A percentile compares a stretch with the other conserved stretches of the same genome.
phyloP scores from a whole-genome alignment of 2,329 filamentous ascomycete genomes.

The Botrytis aclada region DNA sequence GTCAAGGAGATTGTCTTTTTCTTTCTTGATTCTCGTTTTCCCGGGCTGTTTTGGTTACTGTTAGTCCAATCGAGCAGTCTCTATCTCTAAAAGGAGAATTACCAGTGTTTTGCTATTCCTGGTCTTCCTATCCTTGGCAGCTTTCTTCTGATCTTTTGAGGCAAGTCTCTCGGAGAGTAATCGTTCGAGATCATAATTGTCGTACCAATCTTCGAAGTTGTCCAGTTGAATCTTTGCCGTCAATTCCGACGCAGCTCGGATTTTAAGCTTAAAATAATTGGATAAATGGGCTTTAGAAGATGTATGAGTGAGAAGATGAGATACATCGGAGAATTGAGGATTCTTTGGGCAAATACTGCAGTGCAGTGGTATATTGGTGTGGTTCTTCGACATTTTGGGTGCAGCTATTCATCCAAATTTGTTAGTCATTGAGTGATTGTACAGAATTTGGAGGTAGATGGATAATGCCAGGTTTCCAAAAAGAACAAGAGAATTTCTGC shows the following conservation, averaged over 20 bases:
- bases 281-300: slow-evolving; percentile 90
- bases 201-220: slow-evolving; percentile 77
- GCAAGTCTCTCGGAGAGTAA: slow-evolving; percentile 76
- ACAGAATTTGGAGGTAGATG: neutral
- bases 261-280: slow-evolving; percentile 76
- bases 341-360: slow-evolving; percentile 82
- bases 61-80: neutral
- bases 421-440: slow-evolving; percentile 16
- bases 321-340: slow-evolving; percentile 82
- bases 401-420: slow-evolving; percentile 10
- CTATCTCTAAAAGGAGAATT: neutral
- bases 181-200: slow-evolving; percentile 63
- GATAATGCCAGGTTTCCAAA: neutral
- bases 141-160: slow-evolving; percentile 68
- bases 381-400: slow-evolving; percentile 29
- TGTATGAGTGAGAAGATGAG: slow-evolving; percentile 88
- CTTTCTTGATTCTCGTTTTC: slow-evolving; percentile 23
- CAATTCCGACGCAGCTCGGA: slow-evolving; percentile 66
- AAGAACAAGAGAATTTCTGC: neutral
- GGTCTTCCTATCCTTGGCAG: slow-evolving; percentile 35
- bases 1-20: slow-evolving; percentile 18
- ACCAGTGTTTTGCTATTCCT: slow-evolving; percentile 20
- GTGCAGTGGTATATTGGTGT: slow-evolving; percentile 58
- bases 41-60: neutral
- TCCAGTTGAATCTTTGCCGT: slow-evolving; percentile 60